Evolutionary conservation across 2,329 filamentous ascomycete species (phyloP).

Genomic region (Sclerotinia nivalis): DNA sequence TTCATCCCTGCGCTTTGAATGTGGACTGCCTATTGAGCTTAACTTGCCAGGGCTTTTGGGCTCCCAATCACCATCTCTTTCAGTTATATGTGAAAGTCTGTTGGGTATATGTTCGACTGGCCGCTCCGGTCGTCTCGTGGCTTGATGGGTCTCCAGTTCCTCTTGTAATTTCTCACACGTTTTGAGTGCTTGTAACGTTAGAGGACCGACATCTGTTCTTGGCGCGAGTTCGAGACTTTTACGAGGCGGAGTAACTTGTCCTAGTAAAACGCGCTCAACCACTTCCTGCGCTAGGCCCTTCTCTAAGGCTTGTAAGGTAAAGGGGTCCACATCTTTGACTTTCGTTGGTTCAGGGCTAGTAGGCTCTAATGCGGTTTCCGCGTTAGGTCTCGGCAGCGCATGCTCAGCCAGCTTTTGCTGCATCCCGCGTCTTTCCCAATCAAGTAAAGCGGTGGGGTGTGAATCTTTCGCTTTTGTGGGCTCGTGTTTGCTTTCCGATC

Average conservation of each 20-base stretch:
- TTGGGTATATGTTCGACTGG: slow-evolving; percentile 18
- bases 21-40: slow-evolving; percentile 13
- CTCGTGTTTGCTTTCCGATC: slow-evolving; percentile 13
- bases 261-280: slow-evolving; percentile 9
- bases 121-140: slow-evolving; percentile 14
- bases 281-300: slow-evolving; percentile 19
- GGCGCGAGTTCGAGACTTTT: slow-evolving; percentile 18
- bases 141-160: slow-evolving; percentile 15
- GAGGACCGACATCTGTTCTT: slow-evolving; percentile 16
- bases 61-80: slow-evolving; percentile 23
- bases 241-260: slow-evolving; percentile 17
- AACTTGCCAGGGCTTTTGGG: slow-evolving; percentile 13
- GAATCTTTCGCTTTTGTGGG: slow-evolving; percentile 12
- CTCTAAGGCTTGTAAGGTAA: slow-evolving; percentile 17
- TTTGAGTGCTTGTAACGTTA: slow-evolving; percentile 20
- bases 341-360: slow-evolving; percentile 17
- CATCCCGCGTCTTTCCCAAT: slow-evolving; percentile 21
- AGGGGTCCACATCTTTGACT: slow-evolving; percentile 12
- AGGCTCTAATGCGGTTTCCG: slow-evolving; percentile 12
- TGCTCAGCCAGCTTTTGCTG: slow-evolving; percentile 21
- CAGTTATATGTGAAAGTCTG: slow-evolving; percentile 20
- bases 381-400: slow-evolving; percentile 10
- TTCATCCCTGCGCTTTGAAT: slow-evolving; percentile 17
- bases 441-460: slow-evolving; percentile 15
- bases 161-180: slow-evolving; percentile 19